Evolutionary conservation across 768 basidiomycete genomes (phyloP), one percentile per base, ranked within the genome.

Genomic region (Serendipita sp.): DNA sequence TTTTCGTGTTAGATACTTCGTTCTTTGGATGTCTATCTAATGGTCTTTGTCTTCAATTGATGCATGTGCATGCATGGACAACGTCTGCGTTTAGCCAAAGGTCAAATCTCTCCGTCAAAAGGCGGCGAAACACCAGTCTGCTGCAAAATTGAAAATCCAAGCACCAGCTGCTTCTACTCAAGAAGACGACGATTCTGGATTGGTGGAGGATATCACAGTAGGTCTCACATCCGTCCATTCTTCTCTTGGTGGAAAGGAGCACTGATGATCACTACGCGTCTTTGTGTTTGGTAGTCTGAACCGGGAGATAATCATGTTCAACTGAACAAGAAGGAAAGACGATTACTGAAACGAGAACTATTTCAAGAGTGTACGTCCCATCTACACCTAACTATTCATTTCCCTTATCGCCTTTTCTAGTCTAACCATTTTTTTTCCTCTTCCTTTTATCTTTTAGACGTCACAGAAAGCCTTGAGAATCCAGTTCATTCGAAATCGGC

Each of bases 401-500:
- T 33, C 7, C 7, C 34, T 14, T 38, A 2, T 38, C 14, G 34
- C 34, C 34, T 38, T 38, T 5, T 38, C 34, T 38, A 7, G 34
- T 11, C 24, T 11, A 13, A 3, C 53, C 2, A 33, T 24, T 17
- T 24, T 58, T 11, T 28, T 58, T 3, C 17, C 30, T 33, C 45
- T 20, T 9, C n/a, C 9, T n/a, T 48, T 20, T 48, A 7, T 22
- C 45, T 7, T n/a, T 17, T 28, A 58, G 53, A 58, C 28, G 30
- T 58, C 22, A 31, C 53, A 22, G 53, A 58, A 33, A 24, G 17
- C 22, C 31, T 24, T 13, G 53, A 58, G n/a, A 22, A 58, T 7
- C 31, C 53, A 11, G 53, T 58, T 24, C 53, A 58, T n/a, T 58
- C 53, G 53, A 58, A 58, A 58, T 58, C 53, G 22, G 53, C 53